A percentile compares a stretch with the other conserved stretches of the same genome.
phyloP scores from a whole-genome alignment of 2,329 filamentous ascomycete genomes.

The Sporothrix curviconia region DNA sequence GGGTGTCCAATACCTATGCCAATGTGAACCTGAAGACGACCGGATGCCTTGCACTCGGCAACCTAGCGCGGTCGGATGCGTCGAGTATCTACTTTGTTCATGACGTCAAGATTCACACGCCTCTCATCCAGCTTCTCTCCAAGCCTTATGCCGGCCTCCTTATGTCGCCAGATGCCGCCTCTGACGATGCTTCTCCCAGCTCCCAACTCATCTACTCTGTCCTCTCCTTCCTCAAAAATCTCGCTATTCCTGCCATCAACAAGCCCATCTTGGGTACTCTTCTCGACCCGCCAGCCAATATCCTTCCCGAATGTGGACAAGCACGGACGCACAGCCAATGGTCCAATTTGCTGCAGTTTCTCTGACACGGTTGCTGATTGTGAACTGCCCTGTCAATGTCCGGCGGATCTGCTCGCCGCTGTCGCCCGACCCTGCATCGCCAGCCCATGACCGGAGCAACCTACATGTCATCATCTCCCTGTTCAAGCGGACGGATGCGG shows the following conservation, averaged over 20 bases:
- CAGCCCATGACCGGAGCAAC: conserved; percentile 28
- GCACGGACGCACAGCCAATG: conserved; percentile 44
- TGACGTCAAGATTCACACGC: conserved; percentile 35
- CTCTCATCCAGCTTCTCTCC: conserved; percentile 40
- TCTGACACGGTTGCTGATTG: conserved; percentile 49
- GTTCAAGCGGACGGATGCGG: conserved; percentile 39
- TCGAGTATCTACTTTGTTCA: conserved; percentile 45
- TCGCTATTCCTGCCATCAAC: conserved; percentile 52
- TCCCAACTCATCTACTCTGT: conserved; percentile 49
- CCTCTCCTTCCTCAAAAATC: conserved; percentile 58
- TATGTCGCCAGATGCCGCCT: conserved; percentile 27
- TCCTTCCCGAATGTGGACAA: conserved; percentile 47
- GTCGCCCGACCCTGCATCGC: conserved; percentile 31
- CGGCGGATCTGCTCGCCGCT: conserved; percentile 39
- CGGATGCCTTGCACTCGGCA: conserved; percentile 55
- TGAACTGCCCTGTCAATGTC: conserved; percentile 47
- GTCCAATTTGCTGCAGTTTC: conserved; percentile 56
- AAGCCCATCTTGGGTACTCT: conserved; percentile 45
- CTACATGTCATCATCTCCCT: conserved; percentile 35
- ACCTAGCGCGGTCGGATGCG: conserved; percentile 53
- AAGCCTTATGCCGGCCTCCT: conserved; percentile 29
- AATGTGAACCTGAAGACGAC: conserved; percentile 41
- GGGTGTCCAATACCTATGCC: conserved; percentile 31
- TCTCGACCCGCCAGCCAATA: conserved; percentile 30
- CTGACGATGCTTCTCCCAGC: conserved; percentile 14